Evolutionary conservation across 2,329 filamentous ascomycete species (phyloP).

Genomic region (Aspergillus texensis): DNA sequence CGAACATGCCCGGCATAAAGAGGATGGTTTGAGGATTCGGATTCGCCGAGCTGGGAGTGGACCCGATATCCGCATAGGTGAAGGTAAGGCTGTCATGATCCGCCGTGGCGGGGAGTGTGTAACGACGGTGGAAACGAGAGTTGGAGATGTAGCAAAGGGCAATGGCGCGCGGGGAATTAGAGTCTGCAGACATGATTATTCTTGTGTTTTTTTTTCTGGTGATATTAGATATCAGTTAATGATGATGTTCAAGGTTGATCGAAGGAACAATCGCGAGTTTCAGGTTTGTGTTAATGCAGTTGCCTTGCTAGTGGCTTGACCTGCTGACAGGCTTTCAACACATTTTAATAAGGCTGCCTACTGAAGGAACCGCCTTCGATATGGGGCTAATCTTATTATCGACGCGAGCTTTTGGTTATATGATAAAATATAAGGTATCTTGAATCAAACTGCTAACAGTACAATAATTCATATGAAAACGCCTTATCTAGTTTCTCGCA

Average conservation of each 20-base stretch:
- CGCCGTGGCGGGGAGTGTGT: slow-evolving; percentile 20
- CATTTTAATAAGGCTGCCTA: too few species aligned
- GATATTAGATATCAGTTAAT: slow-evolving; percentile 5
- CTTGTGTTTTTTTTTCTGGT: neutral
- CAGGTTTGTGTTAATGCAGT: neutral
- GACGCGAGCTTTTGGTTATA: neutral
- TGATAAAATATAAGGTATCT: neutral
- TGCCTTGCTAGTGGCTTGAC: neutral
- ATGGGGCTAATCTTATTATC: neutral
- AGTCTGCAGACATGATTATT: neutral
- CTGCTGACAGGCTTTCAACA: neutral
- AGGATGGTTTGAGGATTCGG: slow-evolving; percentile 15
- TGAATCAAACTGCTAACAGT: neutral
- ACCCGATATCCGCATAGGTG: slow-evolving; percentile 28
- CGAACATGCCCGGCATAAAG: slow-evolving; percentile 32
- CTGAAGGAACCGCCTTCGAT: too few species aligned
- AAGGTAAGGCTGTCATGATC: slow-evolving; percentile 20
- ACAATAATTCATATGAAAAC: neutral
- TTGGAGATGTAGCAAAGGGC: slow-evolving; percentile 19
- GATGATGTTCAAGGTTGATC: neutral
- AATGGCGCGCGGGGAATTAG: neutral
- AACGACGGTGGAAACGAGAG: slow-evolving; percentile 24
- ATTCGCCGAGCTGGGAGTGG: neutral
- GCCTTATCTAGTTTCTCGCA: neutral
- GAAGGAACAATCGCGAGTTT: neutral